Base-by-base conservation (phyloP, 179 eudicot species). In the Pouteria campechiana region DNA sequence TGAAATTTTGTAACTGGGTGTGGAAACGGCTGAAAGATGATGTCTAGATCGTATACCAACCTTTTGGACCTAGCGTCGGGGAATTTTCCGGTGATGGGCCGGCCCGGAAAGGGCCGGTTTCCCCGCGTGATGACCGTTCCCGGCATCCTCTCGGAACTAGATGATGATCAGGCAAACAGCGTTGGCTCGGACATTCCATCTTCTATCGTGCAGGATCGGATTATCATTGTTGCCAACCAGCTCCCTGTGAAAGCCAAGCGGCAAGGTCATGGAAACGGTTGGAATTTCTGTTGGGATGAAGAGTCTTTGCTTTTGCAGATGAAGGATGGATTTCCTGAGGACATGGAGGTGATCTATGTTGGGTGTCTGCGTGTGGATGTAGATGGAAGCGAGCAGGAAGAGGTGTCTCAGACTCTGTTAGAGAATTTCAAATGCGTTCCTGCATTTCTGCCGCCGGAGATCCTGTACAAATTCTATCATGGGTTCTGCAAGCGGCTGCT, bases 11-110 rank as follows among this genome's bases (percentile, higher is more conserved):
- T 6, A 11, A 41, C 21, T 25, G 23, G 24, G 29, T 40, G 37
- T 25, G 15, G 15, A 13, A 17, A 49, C 27, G 53, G 32, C 13
- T 35, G 10, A 24, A 72, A 67, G 48, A 75, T 73, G 89, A 65
- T 74, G 67, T 87, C 96, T 18, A 87, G 73, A 55, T 87, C 96
- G 29, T 82, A 87, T 61, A 72, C 93, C n/a, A 87, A 87, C 73
- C 67, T 87, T 20, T 37, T 87, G 17, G 96, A 87, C 50, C 60
- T 87, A 54, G 65, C 88, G 5, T 61, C 89, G 7, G 96, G 93
- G 55, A 80, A 83, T 63, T 76, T 79, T 34, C 89, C 85, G 1
- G 55, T 75, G 17, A 50, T 74, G 86, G 79, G 77, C 27, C 48
- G 63, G 53, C 40, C 51, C 50, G 85, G 79, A 53, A 49, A 64